Base-by-base conservation (phyloP, 768 basidiomycete genomes). In the Xanthoconium purpureum region DNA sequence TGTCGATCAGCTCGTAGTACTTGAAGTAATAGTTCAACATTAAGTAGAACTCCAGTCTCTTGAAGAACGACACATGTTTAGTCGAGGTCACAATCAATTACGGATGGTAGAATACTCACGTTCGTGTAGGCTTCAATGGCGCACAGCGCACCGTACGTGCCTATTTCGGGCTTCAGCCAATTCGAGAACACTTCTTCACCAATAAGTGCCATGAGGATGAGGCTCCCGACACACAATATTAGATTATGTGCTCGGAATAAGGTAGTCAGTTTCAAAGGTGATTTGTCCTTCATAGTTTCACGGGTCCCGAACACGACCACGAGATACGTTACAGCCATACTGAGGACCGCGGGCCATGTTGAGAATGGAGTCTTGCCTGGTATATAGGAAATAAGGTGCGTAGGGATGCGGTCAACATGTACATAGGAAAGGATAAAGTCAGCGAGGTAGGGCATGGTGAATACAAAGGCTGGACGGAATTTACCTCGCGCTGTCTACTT, bases 21-120 rank as follows among this genome's bases (percentile, higher is more conserved):
- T 97, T 96, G 82, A 96, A 89, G 74, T 87, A 93, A 77, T 97
- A 98, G 78, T 98, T 98, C 77, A 97, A 76, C 77, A 96, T 94
- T 78, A 98, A 91, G 78, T 90, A 97, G 66, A 93, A 87, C 75
- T 96, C 89, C 74, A 97, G 75, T 67, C 84, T 83, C 93, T 95
- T 65, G 29, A 54, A 43, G 29, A 3, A 52, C 38, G 24, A 18
- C 33, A 12, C 42, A 55, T 46, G 35, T 50, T 47, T n/a, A 50
- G 57, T 42, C 47, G 11, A 33, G 9, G n/a, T 18, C 14, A 13
- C 6, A 38, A 13, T 14, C 18, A 35, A 5, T 0, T 37, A 30
- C 28, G 36, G 42, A 29, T 11, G 5, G 17, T 18, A 39, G 39
- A 51, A 45, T 15, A 80, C 88, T 73, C 65, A 94, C 94, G 60